A percentile compares a stretch with the other conserved stretches of the same genome.
phyloP scores from a whole-genome alignment of 176 grass and related monocot genomes.

The Triticum timopheevii region DNA sequence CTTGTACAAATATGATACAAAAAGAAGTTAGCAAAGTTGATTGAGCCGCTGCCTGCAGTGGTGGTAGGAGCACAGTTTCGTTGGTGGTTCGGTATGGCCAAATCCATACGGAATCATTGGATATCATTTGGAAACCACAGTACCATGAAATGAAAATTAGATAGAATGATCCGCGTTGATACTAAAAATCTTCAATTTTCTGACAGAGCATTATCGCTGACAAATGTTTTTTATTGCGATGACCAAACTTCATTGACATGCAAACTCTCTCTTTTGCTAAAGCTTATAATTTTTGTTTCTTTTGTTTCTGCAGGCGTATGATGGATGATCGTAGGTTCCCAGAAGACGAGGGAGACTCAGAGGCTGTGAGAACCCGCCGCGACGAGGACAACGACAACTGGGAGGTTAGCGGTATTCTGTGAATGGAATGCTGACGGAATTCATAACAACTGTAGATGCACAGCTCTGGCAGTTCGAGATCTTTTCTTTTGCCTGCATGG shows the following conservation, averaged over 20 bases:
- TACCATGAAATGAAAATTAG: neutral
- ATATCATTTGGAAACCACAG: neutral
- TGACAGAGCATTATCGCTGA: neutral
- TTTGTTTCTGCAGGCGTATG: slow-evolving; percentile 36
- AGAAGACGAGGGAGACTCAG: slow-evolving; percentile 36
- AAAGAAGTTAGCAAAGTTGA: neutral
- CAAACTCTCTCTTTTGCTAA: neutral
- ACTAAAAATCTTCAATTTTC: neutral
- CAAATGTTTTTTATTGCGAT: neutral
- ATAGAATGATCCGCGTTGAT: neutral
- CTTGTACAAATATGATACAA: neutral
- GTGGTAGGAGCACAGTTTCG: neutral
- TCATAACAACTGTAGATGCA: slow-evolving; percentile 21
- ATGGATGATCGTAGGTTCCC: slow-evolving; percentile 59
- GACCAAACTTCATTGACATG: neutral
- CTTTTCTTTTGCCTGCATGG: slow-evolving; percentile 29
- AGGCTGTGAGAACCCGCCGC: slow-evolving; percentile 25
- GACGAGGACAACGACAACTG: slow-evolving; percentile 70
- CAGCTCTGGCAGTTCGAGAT: slow-evolving; percentile 5
- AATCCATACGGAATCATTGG: neutral
- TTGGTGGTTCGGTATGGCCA: neutral
- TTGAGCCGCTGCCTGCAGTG: neutral
- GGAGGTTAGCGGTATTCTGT: slow-evolving; percentile 56
- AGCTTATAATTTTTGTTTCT: neutral
- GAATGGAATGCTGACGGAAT: slow-evolving; percentile 28